Conservation (phyloP, 148 eudicot species). For the Beta vulgaris region DNA sequence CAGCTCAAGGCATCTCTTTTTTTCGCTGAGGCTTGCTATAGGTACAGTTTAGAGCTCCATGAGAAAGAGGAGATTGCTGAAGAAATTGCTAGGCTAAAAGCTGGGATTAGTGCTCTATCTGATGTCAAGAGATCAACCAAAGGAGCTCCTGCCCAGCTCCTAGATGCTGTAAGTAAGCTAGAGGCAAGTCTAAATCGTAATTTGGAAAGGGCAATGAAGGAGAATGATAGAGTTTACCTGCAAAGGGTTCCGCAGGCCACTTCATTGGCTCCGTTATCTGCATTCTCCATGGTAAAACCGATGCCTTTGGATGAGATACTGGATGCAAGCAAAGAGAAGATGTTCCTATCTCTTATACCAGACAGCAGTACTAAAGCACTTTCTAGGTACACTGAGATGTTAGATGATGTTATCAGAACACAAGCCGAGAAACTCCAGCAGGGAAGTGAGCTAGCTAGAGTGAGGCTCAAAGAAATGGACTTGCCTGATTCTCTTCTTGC, state of each 20-base stretch:
- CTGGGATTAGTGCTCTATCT: slow-evolving; percentile 62
- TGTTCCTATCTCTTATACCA: slow-evolving; percentile 93
- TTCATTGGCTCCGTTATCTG: slow-evolving; percentile 73
- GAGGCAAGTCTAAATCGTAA: slow-evolving; percentile 71
- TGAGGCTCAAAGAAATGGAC: slow-evolving; percentile 94
- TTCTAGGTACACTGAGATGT: slow-evolving; percentile 94
- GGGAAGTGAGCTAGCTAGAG: slow-evolving; percentile 95
- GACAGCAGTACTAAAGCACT: slow-evolving; percentile 94
- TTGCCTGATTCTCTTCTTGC: slow-evolving; percentile 92
- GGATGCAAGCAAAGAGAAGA: slow-evolving; percentile 89
- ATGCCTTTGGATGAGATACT: slow-evolving; percentile 69
- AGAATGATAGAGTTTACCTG: slow-evolving; percentile 94
- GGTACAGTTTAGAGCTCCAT: slow-evolving; percentile 87
- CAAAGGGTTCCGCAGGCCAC: slow-evolving; percentile 85
- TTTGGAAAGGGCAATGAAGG: slow-evolving; percentile 88
- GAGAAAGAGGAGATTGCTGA: slow-evolving; percentile 97
- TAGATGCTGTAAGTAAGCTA: slow-evolving; percentile 78
- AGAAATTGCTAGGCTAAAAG: slow-evolving; percentile 83
- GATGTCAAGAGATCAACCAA: slow-evolving; percentile 66
- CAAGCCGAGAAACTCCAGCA: slow-evolving; percentile 98
- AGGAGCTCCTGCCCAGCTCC: slow-evolving; percentile 85
- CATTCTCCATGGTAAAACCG: slow-evolving; percentile 82
- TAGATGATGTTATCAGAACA: slow-evolving; percentile 84
- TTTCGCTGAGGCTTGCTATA: slow-evolving; percentile 94
- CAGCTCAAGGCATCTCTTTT: slow-evolving; percentile 88